phyloP scores from a whole-genome alignment of 495 filamentous ascomycete genomes.

The Podospora bellae-mahoneyi region DNA sequence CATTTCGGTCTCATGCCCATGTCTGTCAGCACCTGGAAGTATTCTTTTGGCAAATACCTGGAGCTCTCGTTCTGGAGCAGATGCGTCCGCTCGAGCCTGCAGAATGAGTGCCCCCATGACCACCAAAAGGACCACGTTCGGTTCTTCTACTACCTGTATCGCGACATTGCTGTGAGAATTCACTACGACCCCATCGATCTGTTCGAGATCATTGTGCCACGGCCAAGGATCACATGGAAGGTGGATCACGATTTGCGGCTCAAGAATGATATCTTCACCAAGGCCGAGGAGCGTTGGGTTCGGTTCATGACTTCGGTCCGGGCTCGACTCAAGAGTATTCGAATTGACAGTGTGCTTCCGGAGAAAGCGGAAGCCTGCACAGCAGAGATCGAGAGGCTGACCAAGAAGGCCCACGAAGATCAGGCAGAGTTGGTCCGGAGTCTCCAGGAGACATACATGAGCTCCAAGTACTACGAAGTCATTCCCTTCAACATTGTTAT shows the following conservation, averaged over 20 bases:
- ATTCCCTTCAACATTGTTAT: conserved; percentile 87
- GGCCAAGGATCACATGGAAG: conserved; percentile 90
- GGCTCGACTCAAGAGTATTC: conserved; percentile 77
- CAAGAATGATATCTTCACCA: conserved; percentile 85
- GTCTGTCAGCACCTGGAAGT: conserved; percentile 96
- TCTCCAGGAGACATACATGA: conserved; percentile 85
- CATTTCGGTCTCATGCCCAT: conserved; percentile 89
- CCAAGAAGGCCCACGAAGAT: conserved; percentile 74
- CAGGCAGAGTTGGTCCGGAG: conserved; percentile 66
- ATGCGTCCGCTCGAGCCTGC: conserved; percentile 71
- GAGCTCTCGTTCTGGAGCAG: conserved; percentile 95
- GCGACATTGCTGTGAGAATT: conserved; percentile 71
- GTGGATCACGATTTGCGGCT: conserved; percentile 87
- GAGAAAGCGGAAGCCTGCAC: conserved; percentile 79
- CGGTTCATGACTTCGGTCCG: conserved; percentile 86
- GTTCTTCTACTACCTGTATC: conserved; percentile 79
- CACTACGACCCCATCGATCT: conserved; percentile 90
- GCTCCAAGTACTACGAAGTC: conserved; percentile 92
- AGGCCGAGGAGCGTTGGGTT: conserved; percentile 73
- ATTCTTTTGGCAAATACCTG: conserved; percentile 96
- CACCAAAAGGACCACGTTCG: conserved; percentile 86
- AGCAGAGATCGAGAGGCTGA: conserved; percentile 71
- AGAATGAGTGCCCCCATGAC: conserved; percentile 82
- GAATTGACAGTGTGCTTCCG: conserved; percentile 81
- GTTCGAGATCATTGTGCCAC: conserved; percentile 92